Conservation (phyloP, 768 basidiomycete species). For the Rhizopogon sp. region DNA sequence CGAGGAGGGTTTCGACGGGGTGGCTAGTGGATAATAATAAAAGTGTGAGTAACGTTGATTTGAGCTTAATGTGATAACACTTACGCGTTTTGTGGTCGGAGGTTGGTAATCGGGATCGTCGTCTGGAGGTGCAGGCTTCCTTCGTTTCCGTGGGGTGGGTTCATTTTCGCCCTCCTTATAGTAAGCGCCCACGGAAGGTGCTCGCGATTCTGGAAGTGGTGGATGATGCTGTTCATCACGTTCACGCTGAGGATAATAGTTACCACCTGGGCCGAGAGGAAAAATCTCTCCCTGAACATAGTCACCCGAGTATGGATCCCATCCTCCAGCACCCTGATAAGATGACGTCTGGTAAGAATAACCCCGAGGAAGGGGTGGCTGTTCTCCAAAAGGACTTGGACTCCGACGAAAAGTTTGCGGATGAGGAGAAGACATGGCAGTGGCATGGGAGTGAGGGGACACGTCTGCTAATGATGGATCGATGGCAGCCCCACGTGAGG, state of each 20-base stretch:
- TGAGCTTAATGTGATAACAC: slow-evolving; percentile 20
- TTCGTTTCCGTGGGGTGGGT: slow-evolving; percentile 43
- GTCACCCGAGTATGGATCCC: slow-evolving; percentile 34
- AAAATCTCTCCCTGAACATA: slow-evolving; percentile 34
- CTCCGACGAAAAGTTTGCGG: slow-evolving; percentile 22
- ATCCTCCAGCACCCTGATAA: slow-evolving; percentile 34
- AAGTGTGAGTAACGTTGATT: slow-evolving; percentile 1
- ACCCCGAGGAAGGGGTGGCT: slow-evolving; percentile 28
- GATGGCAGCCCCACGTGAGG: slow-evolving; percentile 15
- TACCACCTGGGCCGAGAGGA: slow-evolving; percentile 32
- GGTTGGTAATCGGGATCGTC: slow-evolving; percentile 56
- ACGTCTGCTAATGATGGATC: slow-evolving; percentile 18
- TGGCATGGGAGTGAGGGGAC: slow-evolving; percentile 15
- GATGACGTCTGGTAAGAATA: slow-evolving; percentile 32
- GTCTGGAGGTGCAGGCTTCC: slow-evolving; percentile 32
- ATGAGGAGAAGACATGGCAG: slow-evolving; percentile 15
- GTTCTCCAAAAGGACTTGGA: slow-evolving; percentile 22
- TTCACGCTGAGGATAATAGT: slow-evolving; percentile 29
- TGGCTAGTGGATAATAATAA: slow-evolving; percentile 18
- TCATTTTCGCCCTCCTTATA: slow-evolving; percentile 28
- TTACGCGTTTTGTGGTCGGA: slow-evolving; percentile 46
- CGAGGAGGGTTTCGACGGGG: slow-evolving; percentile 41
- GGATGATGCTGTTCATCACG: slow-evolving; percentile 5
- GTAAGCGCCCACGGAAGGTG: slow-evolving; percentile 17
- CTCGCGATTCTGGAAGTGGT: slow-evolving; percentile 14